Conservation (phyloP, 176 grass and related monocot genomes). For the Raddia guianensis region DNA sequence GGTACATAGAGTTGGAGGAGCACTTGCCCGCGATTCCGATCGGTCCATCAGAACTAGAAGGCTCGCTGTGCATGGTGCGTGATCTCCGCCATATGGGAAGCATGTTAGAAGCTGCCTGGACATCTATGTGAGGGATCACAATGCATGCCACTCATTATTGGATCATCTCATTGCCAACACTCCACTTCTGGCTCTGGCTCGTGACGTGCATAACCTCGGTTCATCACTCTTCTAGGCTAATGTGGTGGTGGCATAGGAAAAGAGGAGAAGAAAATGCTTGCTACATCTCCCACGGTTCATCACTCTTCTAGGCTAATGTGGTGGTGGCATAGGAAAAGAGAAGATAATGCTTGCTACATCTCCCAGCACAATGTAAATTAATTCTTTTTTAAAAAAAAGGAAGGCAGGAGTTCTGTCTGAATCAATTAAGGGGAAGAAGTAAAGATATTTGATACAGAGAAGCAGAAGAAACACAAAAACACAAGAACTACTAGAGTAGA, state of each 20-base stretch:
- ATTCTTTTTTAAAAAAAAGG: too few species aligned
- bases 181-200: neutral
- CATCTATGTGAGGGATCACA: neutral
- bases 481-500: too few species aligned
- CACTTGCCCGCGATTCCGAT: neutral
- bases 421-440: too few species aligned
- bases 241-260: too few species aligned
- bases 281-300: conserved; percentile 30
- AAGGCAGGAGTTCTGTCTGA: too few species aligned
- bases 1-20: neutral
- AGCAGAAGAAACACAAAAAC: too few species aligned
- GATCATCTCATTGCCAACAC: neutral
- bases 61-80: conserved; percentile 27
- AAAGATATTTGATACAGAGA: too few species aligned
- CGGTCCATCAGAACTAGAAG: conserved; percentile 10
- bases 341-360: conserved; percentile 14
- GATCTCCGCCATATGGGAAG: neutral
- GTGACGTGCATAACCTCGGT: conserved; percentile 7
- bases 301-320: conserved; percentile 23
- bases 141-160: neutral
- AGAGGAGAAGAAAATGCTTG: neutral
- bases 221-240: neutral
- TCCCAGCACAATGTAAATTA: conserved; percentile 1
- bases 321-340: neutral
- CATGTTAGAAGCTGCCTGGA: neutral